phyloP scores from a whole-genome alignment of 805 yeast genomes.

The Kazachstania africana region DNA sequence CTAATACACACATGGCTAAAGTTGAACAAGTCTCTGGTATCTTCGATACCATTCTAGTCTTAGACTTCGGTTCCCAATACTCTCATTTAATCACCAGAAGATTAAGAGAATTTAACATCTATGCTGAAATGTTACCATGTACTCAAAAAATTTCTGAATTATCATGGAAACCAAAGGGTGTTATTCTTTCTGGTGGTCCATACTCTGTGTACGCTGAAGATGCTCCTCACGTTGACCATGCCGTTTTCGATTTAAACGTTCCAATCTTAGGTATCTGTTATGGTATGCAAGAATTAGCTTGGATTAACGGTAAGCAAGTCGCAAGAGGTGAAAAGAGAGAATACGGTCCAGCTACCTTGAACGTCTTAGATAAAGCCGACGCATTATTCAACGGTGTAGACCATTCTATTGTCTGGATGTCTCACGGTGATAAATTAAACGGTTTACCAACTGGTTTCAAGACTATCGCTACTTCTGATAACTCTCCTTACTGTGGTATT shows the following conservation, averaged over 20 bases:
- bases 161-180: conserved; percentile 91
- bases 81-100: conserved; percentile 95
- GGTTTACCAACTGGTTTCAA: conserved; percentile 84
- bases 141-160: conserved; percentile 92
- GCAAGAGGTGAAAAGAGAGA: conserved; percentile 96
- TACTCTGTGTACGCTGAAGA: conserved; percentile 93
- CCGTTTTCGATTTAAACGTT: conserved; percentile 76
- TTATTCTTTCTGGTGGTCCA: conserved; percentile 93
- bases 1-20: conserved; percentile 9
- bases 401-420: conserved; percentile 98
- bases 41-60: conserved; percentile 92
- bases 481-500: conserved; percentile 94
- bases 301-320: conserved; percentile 88
- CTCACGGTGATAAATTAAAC: conserved; percentile 92
- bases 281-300: conserved; percentile 98
- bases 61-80: conserved; percentile 97
- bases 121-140: conserved; percentile 99
- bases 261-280: conserved; percentile 97
- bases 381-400: conserved; percentile 80
- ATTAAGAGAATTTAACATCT: conserved; percentile 92
- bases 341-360: conserved; percentile 89
- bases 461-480: conserved; percentile 80
- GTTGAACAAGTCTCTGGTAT: conserved; percentile 62
- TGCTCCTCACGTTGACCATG: conserved; percentile 96
- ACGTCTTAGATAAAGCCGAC: conserved; percentile 55